Percentiles rank a stretch among this genome's conserved stretches.
phyloP scores from a whole-genome alignment of 257 asterid species.

The Datura wrightii region DNA sequence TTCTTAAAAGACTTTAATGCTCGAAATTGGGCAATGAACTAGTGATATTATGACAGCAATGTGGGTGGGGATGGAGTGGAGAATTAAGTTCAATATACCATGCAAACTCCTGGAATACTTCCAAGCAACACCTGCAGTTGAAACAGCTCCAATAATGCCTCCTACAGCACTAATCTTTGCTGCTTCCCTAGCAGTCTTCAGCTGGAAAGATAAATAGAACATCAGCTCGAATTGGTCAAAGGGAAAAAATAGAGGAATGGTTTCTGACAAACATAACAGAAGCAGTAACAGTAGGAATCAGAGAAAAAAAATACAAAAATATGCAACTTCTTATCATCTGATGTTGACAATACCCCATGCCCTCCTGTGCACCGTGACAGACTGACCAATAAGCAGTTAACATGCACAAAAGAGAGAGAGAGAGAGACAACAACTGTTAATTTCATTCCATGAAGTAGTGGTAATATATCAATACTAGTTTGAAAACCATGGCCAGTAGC shows the following conservation, averaged over 20 bases:
- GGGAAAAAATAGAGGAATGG: background rate
- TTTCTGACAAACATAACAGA: background rate
- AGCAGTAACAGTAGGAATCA: constrained; percentile 2
- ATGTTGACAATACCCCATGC: background rate
- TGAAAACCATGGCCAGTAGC: background rate
- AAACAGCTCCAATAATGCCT: constrained; percentile 76
- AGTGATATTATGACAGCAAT: background rate
- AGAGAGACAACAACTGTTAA: background rate
- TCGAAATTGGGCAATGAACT: background rate
- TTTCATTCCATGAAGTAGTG: background rate
- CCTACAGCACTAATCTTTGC: constrained; percentile 69
- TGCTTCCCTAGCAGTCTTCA: constrained; percentile 80
- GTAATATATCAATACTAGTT: background rate
- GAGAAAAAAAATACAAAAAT: background rate
- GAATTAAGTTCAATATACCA: constrained; percentile 48
- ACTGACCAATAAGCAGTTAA: background rate
- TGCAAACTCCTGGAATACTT: constrained; percentile 91
- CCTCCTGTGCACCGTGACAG: background rate
- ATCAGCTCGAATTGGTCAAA: background rate
- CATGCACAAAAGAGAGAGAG: background rate
- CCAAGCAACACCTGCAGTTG: constrained; percentile 77
- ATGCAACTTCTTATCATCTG: background rate
- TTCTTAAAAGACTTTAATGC: background rate
- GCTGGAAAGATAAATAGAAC: constrained; percentile 54
- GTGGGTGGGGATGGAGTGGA: background rate